Evolutionary conservation across 179 eudicot genomes (phyloP), one percentile per base, ranked within the genome.

Genomic region (Beta lomatogona): DNA sequence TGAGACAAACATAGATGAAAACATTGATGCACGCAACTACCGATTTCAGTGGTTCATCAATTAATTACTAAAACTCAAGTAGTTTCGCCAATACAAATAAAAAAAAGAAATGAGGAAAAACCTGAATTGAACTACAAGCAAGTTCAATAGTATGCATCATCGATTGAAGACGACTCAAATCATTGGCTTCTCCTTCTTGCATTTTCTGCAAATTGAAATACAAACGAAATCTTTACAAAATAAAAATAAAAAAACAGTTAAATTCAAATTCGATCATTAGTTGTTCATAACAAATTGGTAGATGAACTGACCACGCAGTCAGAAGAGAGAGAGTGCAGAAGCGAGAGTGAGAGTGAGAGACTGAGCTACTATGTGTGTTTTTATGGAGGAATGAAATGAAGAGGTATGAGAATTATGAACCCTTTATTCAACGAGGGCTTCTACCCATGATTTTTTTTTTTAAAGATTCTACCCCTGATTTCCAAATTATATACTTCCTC

Each of bases 51-150:
- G 21, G 21, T 58, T 58, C 63, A 58, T 58, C 63, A 16, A 18
- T 58, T 58, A 58, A 14, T 58, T 14, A 36, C 41, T 36, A 58
- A 58, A 58, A 58, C 12, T 58, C 22, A 58, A 58, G 18, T 58
- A 58, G 14, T 22, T 25, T 25, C 73, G 16, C 41, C 2, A 36
- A 12, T 11, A 9, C 19, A 55, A 0, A 60, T 10, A 13, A 57
- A 68, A 44, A 57, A 6, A 45, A 2, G 9, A n/a, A 48, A 46
- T 44, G 14, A 8, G 67, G 70, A 66, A 61, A 77, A 46, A 91
- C 99, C 97, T 97, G 98, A 77, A 97, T 92, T 14, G 97, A 92
- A 87, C 83, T 83, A 88, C 98, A 97, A 86, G 98, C 97, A 41
- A 86, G 53, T 85, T 97, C 99, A 74, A 97, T 88, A 1, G 91